Evolutionary conservation across 805 yeast species (phyloP), one percentile per base, ranked within the genome.

Genomic region (Candida montana): DNA sequence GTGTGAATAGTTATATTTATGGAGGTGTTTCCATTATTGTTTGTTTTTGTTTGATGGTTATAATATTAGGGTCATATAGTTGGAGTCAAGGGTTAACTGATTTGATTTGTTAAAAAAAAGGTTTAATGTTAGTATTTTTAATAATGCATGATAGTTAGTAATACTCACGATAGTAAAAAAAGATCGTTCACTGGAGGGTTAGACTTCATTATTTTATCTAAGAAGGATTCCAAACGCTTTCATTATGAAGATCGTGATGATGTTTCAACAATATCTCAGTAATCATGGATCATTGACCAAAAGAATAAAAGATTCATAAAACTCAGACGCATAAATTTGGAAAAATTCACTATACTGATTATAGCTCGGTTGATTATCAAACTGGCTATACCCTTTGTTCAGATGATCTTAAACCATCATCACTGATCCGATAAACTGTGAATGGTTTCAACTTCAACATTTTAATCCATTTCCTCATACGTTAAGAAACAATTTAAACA

Each of bases 11-110:
- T 5, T 72, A 78, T 41, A 44, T 59, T 7, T 89, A 89, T 56
- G 82, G 74, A 6, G 20, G 61, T 1, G 41, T 55, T 0, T 71
- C 85, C 13, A 52, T 86, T 2, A 51, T 60, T 2, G 40, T 64
- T 0, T 70, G 81, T 13, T 85, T 75, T 55, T 40, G 62, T 4
- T 27, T 77, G 1, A 62, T 76, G 41, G 59, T 88, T 3, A 42
- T 86, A n/a, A 73, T 79, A 2, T 54, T 83, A 21, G 96, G 96
- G 0, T 64, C 83, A 6, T 86, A 79, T 54, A 69, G 72, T 31
- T 89, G 96, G 96, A 63, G 81, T 0, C 50, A 59, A 6, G 84
- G 84, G 0, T 47, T 72, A 13, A 30, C 52, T 12, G 48, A 50
- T 39, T 53, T 57, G 8, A 3, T 56, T 41, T 40, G 59, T 40